These are phyloP conservation scores for Crithidia bombi DNA, from an alignment of 208 protist species.

Conservation along the genomic window DNA sequence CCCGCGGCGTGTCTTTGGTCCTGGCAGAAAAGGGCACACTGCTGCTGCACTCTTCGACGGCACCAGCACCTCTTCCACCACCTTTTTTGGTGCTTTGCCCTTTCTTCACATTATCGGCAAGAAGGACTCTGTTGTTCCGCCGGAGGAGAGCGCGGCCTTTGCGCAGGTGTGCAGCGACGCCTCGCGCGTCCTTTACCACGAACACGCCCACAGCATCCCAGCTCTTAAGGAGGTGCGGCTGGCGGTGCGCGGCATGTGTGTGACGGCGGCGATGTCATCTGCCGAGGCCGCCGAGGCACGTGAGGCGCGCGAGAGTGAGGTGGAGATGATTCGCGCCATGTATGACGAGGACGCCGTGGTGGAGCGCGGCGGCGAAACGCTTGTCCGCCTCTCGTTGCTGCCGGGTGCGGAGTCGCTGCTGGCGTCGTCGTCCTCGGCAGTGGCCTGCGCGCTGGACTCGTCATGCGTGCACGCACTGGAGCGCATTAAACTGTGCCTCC, in stretches of 20 bases:
- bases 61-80: background rate
- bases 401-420: constrained; percentile 47
- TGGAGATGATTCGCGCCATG: constrained; percentile 80
- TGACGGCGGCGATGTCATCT: constrained; percentile 24
- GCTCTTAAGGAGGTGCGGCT: constrained; percentile 49
- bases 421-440: constrained; percentile 46
- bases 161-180: constrained; percentile 54
- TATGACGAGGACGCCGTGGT: constrained; percentile 66
- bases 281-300: constrained; percentile 21
- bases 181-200: constrained; percentile 64
- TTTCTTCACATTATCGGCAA: constrained; percentile 84
- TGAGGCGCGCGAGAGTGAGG: constrained; percentile 56
- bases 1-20: constrained; percentile 49
- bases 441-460: constrained; percentile 15
- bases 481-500: constrained; percentile 53
- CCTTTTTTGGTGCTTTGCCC: constrained; percentile 52
- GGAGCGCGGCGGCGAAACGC: constrained; percentile 2
- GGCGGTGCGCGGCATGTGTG: constrained; percentile 49
- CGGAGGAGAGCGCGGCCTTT: constrained; percentile 65
- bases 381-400: constrained; percentile 27
- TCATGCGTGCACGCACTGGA: constrained; percentile 29
- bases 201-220: constrained; percentile 87
- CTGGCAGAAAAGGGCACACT: constrained; percentile 2
- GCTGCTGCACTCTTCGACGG: constrained; percentile 1
- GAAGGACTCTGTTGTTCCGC: constrained; percentile 72